These are phyloP conservation scores for Vaccinium corymbosum DNA, from an alignment of 148 eudicot genomes.

Conservation along the genomic window DNA sequence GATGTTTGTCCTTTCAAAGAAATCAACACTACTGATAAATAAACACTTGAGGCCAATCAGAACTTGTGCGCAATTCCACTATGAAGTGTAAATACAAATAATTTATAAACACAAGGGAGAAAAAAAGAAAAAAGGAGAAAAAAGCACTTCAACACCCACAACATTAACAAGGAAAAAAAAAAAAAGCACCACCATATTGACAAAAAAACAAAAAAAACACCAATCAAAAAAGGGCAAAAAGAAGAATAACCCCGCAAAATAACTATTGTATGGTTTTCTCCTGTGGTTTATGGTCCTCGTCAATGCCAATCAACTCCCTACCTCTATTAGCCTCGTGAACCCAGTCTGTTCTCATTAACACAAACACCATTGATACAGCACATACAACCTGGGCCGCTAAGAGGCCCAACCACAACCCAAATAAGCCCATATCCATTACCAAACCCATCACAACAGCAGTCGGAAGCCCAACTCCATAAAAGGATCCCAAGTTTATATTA, in stretches of 20 bases:
- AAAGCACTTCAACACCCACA: background rate
- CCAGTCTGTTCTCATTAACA: conserved; percentile 30
- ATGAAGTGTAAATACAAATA: background rate
- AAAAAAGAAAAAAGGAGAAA: background rate
- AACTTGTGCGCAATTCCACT: background rate
- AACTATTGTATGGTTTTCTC: background rate
- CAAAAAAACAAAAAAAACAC: background rate
- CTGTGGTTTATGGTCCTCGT: background rate
- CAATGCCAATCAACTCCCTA: conserved; percentile 21
- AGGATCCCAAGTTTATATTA: conserved; percentile 50
- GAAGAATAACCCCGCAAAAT: background rate
- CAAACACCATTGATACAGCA: conserved; percentile 13
- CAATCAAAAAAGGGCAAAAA: background rate
- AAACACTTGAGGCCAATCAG: background rate
- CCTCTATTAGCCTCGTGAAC: conserved; percentile 13
- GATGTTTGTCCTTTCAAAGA: too few species aligned
- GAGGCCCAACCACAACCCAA: conserved; percentile 24
- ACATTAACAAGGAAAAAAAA: background rate
- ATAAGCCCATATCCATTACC: conserved; percentile 13
- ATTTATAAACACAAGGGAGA: background rate
- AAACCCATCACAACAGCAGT: conserved; percentile 17
- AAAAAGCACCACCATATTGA: background rate
- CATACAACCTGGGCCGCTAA: conserved; percentile 21
- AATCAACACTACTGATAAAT: background rate
- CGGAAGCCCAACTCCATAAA: conserved; percentile 47